Evolutionary conservation across 2,329 filamentous ascomycete genomes (phyloP), one percentile per base, ranked within the genome.

Genomic region (Colletotrichum zoysiae): DNA sequence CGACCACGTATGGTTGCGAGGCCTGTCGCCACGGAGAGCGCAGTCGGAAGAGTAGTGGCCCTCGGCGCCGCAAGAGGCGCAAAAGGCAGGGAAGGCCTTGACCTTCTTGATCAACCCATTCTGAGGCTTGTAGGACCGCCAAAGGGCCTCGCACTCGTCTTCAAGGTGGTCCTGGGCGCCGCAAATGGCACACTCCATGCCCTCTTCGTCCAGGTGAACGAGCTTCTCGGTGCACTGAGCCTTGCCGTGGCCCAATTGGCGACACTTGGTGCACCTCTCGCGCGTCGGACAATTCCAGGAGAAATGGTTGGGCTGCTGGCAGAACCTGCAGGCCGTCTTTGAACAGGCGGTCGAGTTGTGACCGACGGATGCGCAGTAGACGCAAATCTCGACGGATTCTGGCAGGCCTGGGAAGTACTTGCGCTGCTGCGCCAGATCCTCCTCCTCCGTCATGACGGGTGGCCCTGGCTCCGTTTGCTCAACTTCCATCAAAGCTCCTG

Each of bases 121-220:
- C 18, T 81, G 78, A 2, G 83, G 84, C 16, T 81, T 78, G 77
- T 87, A 91, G 23, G 85, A 89, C 69, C 86, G 84, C 90, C 90
- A 93, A 33, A 91, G 81, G 59, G 85, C 82, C 65, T 87, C 85
- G 78, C 92, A 94, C 2, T 86, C 80, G 16, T 82, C 78, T 77
- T 93, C 92, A 11, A 85, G 75, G 75, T 94, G 92, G 11, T 86
- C 82, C 3, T 76, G 74, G 8, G 85, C 85, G 50, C 82, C 82
- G 79, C 92, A 94, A 44, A 90, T 82, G 14, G 88, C 87, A 78
- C 92, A 94, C 3, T 86, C 85, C 58, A 86, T 81, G 30, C 85
- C 84, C 67, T 91, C 89, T 20, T 84, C 84, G 73, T 85, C 86
- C 20, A 85, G 81, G 62, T 86, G 74, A 3, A 80, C 78, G 53